These are phyloP conservation scores for Santalum album DNA, from an alignment of 164 flowering plant species.

Conservation along the genomic window DNA sequence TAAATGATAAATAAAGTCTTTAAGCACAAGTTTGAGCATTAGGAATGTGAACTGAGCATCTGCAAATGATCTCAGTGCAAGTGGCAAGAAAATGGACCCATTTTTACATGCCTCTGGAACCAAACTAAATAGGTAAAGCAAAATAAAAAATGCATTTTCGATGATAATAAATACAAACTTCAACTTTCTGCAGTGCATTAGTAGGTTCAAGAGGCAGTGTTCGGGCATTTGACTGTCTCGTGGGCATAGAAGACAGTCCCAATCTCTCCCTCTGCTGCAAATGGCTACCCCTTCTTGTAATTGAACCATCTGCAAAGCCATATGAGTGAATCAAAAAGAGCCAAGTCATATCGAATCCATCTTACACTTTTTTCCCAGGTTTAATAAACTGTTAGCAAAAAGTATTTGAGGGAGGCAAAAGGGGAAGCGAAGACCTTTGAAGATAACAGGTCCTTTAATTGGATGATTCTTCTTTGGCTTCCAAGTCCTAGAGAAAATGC, in stretches of 20 bases:
- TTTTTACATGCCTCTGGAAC: no score
- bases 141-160: neutral
- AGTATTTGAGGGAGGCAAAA: neutral
- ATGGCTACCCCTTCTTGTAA: neutral
- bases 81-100: no score
- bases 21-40: no score
- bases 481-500: neutral
- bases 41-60: no score
- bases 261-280: neutral
- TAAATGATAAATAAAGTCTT: no score
- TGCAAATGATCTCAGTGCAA: no score
- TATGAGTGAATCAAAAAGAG: neutral
- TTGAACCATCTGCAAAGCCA: neutral
- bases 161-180: neutral
- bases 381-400: neutral
- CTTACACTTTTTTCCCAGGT: neutral
- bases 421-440: neutral
- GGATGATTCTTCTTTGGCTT: conserved; percentile 3
- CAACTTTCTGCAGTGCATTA: neutral
- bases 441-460: conserved; percentile 3
- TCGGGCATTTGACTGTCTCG: neutral
- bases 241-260: neutral
- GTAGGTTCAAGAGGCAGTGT: neutral
- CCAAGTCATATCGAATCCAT: neutral
- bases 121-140: no score